Base-by-base conservation (phyloP, 768 basidiomycete species). In the Macrolepiota fuliginosa region DNA sequence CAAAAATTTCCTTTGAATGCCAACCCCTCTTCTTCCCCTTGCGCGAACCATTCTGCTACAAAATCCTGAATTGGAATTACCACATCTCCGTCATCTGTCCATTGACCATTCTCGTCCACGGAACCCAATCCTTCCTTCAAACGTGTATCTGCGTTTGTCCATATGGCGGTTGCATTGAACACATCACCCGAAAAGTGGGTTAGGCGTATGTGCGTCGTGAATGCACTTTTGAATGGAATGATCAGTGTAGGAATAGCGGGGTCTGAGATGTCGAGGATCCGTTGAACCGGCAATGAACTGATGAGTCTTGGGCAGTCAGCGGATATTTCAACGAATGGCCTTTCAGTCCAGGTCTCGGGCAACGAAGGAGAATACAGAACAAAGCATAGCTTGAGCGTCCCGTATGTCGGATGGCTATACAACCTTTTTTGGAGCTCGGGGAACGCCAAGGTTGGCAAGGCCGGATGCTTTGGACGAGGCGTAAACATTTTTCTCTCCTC, bases 1-100 rank as follows among this genome's bases (percentile, higher is more conserved):
- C 76, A 79, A 62, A 79, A 74, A 3, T 71, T 69, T 0, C 77
- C 76, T 54, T 69, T 73, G 54, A 81, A 77, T 24, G 77, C 75
- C 53, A 76, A 64, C 0, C 78, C 78, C 56, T 74, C 73, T 17
- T 69, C 67, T 10, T 69, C 67, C 10, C 61, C 68, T 6, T 46
- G 46, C 13, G 15, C 37, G 1, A 79, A 74, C 77, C 76, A 81
- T 54, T 79, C 78, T 9, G 72, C 76, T 36, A 72, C 57, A 70
- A 79, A 54, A 65, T 66, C 39, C 75, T 70, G 45, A 76, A 74
- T 15, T 76, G 64, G 9, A 25, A 71, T 66, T 12, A 79, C 24
- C 10, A 79, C 56, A 36, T 74, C 76, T 0, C 72, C 75, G 1
- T 63, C 67, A 24, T 64, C 54, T n/a, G 55, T 56, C 27, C 50